Evolutionary conservation across 2,329 filamentous ascomycete genomes (phyloP), one percentile per base, ranked within the genome.

Genomic region (Colletotrichum acutatum): DNA sequence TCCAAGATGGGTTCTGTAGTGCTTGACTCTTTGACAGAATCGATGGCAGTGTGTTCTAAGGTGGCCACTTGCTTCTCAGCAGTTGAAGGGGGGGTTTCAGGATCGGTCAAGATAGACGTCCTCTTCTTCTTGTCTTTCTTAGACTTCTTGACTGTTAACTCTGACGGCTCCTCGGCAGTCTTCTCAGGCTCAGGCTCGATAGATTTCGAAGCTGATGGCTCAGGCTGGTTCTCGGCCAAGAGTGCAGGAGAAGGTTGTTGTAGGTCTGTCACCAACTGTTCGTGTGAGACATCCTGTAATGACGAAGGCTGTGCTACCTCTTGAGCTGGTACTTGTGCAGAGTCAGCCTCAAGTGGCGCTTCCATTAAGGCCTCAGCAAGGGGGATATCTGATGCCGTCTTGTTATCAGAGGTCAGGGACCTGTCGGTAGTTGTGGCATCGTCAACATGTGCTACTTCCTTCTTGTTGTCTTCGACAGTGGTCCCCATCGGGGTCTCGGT

Each of bases 71-170:
- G 22, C 5, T 66, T 49, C 6, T 65, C 42, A 34, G 14, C 56
- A 42, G 9, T 24, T 16, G 42, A n/a, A 24, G 32, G 3, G 22
- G 49, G 54, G 11, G 6, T 4, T 24, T 66, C 67, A 16, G n/a
- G 59, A 62, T 74, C 68, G 74, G n/a, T 19, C 19, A 57, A 14
- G 19, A 16, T 37, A 30, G 74, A 66, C 16, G 65, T 71, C 63
- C 72, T 76, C 66, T 82, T 79, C 74, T 79, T 78, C 72, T 82
- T 80, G 75, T 80, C 79, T 72, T 79, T 79, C 71, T 80, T 76
- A 65, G 78, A 77, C 69, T 73, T 74, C 71, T 78, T 78, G 54
- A 75, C 75, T 8, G 49, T 34, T 9, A 57, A 63, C 26, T 57
- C 53, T 57, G 61, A 28, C n/a, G 52, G 58, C 24, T 68, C 64